These are phyloP conservation scores for Beauveria sp. DNA, from an alignment of 2,329 filamentous ascomycete genomes.

Conservation along the genomic window DNA sequence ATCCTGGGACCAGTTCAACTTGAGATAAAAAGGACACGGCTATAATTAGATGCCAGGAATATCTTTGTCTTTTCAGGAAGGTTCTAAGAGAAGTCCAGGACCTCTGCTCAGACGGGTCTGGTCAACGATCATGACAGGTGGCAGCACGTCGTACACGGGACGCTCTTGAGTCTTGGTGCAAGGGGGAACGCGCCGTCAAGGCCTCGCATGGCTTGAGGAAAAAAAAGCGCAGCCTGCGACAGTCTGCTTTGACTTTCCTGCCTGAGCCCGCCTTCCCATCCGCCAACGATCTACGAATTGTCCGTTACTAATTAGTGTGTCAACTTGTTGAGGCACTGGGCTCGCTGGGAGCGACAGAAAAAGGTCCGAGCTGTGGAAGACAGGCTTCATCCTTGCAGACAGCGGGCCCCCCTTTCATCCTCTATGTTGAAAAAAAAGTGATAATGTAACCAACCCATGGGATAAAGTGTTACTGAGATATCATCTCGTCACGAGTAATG, in stretches of 20 bases:
- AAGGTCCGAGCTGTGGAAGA: neutral
- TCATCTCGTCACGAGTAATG: neutral
- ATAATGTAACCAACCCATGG: neutral
- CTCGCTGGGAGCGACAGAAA: neutral
- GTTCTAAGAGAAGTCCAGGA: neutral
- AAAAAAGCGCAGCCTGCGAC: constrained; percentile 1
- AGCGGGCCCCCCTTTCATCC: neutral
- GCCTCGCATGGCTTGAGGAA: neutral
- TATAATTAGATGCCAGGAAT: neutral
- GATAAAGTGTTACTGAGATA: neutral
- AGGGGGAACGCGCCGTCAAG: neutral
- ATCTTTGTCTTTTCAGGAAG: too few relatives aligned
- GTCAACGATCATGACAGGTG: neutral
- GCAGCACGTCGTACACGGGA: neutral
- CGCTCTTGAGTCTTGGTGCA: neutral
- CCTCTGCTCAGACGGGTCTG: neutral
- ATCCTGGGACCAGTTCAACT: neutral
- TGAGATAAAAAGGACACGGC: neutral
- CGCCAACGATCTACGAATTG: too few relatives aligned
- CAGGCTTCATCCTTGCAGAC: neutral
- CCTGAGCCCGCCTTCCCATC: neutral
- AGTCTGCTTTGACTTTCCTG: neutral
- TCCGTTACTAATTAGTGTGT: too few relatives aligned
- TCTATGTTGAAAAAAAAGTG: neutral
- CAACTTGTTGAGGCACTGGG: neutral